Evolutionary conservation across 2,329 filamentous ascomycete genomes (phyloP), one percentile per base, ranked within the genome.

Genomic region (Chaetomium strumarium): DNA sequence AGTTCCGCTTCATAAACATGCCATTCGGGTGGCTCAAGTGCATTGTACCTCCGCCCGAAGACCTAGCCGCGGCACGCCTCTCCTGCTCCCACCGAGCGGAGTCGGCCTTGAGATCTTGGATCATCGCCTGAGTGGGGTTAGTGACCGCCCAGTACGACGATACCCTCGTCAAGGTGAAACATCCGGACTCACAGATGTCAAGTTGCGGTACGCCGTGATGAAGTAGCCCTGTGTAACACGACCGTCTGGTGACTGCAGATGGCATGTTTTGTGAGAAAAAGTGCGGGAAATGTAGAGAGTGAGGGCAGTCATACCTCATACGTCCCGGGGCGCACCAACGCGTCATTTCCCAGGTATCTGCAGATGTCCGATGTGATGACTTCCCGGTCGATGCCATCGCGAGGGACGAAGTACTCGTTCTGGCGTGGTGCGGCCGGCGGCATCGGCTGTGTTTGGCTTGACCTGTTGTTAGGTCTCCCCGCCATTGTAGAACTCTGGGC

Each of bases 311-410:
- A 62, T 78, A 89, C 85, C 78, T 87, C 81, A 70, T 87, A 85
- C 62, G 79, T 81, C 64, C 84, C 85, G 55, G 86, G 86, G 65
- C 84, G 84, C 66, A 89, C 86, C 64, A 88, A 78, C 61, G 87
- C 87, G 75, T 91, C 87, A 69, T 89, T 89, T 65, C 87, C 87
- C 62, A 91, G 78, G 68, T 90, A 91, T 66, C 86, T 85, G 74
- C 87, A 90, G 60, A 91, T 89, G 68, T 91, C 87, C 67, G 86
- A 84, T 58, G 88, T 88, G 70, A 91, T 90, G 64, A 91, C 87
- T 70, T 91, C 86, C 63, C 86, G 83, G 68, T 88, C 86, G 70
- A 91, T 91, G 66, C 87, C 86, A 69, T 90, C 85, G 64, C 85
- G 82, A 42, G 85, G 84, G 51, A 90, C 83, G 69, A 90, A 90